A percentile compares a stretch with the other conserved stretches of the same genome.
Evolutionary conservation across 495 filamentous ascomycete species (phyloP).

Genomic region (Lasiosphaeris hirsuta): DNA sequence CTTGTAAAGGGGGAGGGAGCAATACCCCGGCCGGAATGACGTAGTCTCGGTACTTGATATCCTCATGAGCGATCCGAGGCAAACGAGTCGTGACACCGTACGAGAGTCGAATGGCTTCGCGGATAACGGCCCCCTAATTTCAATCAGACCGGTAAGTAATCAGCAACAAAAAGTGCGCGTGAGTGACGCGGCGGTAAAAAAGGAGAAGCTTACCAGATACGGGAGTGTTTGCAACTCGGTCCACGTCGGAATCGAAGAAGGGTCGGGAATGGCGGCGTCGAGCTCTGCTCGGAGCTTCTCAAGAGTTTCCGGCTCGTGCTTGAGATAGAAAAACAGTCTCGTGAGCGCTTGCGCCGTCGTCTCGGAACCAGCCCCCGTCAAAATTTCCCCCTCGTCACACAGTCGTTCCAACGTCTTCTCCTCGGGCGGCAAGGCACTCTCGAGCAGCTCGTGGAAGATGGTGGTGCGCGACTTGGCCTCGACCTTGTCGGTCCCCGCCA

Average conservation of each 20-base stretch:
- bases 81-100: constrained; percentile 41
- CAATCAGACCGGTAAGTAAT: neutral
- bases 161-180: neutral
- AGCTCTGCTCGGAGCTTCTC: constrained; percentile 32
- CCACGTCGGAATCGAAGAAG: constrained; percentile 28
- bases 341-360: constrained; percentile 36
- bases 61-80: constrained; percentile 35
- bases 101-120: constrained; percentile 47
- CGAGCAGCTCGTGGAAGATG: constrained; percentile 39
- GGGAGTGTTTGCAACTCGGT: constrained; percentile 48
- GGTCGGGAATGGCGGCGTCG: constrained; percentile 25
- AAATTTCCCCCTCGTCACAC: constrained; percentile 36
- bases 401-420: constrained; percentile 36
- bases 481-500: constrained; percentile 1
- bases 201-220: constrained; percentile 36
- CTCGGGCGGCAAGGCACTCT: constrained; percentile 38
- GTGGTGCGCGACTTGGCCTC: constrained; percentile 10
- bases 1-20: neutral
- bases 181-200: neutral
- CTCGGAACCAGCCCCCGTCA: constrained; percentile 44
- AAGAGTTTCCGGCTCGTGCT: constrained; percentile 25
- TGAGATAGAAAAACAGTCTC: constrained; percentile 39
- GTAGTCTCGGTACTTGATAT: constrained; percentile 23
- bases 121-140: constrained; percentile 39
- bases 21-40: constrained; percentile 26